phyloP scores from a whole-genome alignment of 108 stramenopile genomes.

The Conticribra weissflogii region DNA sequence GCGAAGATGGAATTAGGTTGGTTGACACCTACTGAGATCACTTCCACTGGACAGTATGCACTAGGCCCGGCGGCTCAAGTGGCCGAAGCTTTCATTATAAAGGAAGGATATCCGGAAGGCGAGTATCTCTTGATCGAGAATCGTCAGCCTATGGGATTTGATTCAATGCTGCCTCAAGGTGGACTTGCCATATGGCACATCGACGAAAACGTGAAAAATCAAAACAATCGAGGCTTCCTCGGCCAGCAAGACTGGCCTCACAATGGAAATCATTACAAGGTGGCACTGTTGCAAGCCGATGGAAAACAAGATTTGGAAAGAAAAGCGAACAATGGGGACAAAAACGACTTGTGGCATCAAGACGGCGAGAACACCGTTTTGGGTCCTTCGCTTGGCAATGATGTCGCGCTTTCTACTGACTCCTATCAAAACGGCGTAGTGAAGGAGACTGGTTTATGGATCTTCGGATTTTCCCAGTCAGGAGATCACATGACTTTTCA shows the following conservation, averaged over 20 bases:
- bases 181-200: constrained; percentile 73
- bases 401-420: constrained; percentile 61
- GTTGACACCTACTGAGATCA: constrained; percentile 48
- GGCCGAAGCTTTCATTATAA: constrained; percentile 49
- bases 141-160: constrained; percentile 59
- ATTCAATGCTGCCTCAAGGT: constrained; percentile 42
- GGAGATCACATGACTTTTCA: constrained; percentile 35
- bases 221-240: constrained; percentile 51
- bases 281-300: constrained; percentile 73
- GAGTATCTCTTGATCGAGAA: constrained; percentile 80
- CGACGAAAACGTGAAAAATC: constrained; percentile 50
- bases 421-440: constrained; percentile 55
- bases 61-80: constrained; percentile 32
- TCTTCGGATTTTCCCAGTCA: constrained; percentile 31
- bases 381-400: constrained; percentile 7
- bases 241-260: constrained; percentile 59
- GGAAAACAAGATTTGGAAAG: constrained; percentile 75
- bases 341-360: constrained; percentile 51
- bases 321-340: constrained; percentile 56
- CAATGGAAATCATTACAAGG: constrained; percentile 68
- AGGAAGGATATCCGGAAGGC: constrained; percentile 42
- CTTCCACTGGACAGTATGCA: constrained; percentile 34
- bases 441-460: constrained; percentile 44
- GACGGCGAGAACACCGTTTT: constrained; percentile 27
- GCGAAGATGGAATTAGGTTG: constrained; percentile 57